These are phyloP conservation scores for Sordariomycetes sp. DNA, from an alignment of 2,329 filamentous ascomycete genomes.

Conservation along the genomic window DNA sequence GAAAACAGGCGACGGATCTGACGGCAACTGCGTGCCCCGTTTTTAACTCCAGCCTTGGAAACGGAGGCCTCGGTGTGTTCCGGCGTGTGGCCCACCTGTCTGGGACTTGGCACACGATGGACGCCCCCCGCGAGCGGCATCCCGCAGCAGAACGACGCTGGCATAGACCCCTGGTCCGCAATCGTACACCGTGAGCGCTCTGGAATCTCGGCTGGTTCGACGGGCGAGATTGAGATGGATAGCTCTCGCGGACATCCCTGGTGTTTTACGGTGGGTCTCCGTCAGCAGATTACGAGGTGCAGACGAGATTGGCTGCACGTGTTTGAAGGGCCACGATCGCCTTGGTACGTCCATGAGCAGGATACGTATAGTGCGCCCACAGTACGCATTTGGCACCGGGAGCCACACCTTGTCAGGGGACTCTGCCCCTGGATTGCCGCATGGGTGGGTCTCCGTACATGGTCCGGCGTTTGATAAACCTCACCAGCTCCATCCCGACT, in stretches of 20 bases:
- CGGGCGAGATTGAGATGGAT: neutral
- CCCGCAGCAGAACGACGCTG: too few relatives aligned
- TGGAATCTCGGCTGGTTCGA: too few relatives aligned
- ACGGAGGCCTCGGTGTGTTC: neutral
- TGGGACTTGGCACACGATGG: neutral
- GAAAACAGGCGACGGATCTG: neutral
- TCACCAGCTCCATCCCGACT: neutral
- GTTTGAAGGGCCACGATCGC: neutral
- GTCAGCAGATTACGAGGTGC: neutral
- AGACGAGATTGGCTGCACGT: neutral
- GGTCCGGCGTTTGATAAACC: slow-evolving; percentile 3
- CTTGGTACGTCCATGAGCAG: neutral
- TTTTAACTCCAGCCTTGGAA: neutral
- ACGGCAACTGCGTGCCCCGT: too few relatives aligned
- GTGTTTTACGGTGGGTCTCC: neutral
- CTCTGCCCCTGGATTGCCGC: neutral
- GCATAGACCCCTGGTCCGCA: too few relatives aligned
- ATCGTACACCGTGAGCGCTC: too few relatives aligned
- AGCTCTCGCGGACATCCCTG: neutral
- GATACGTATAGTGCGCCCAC: neutral
- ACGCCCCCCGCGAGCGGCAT: too few relatives aligned
- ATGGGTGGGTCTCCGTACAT: neutral
- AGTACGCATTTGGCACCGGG: neutral
- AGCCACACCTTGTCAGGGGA: neutral
- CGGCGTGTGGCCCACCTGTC: neutral